phyloP scores from a whole-genome alignment of 177 flowering plant genomes.

The Telopea speciosissima region DNA sequence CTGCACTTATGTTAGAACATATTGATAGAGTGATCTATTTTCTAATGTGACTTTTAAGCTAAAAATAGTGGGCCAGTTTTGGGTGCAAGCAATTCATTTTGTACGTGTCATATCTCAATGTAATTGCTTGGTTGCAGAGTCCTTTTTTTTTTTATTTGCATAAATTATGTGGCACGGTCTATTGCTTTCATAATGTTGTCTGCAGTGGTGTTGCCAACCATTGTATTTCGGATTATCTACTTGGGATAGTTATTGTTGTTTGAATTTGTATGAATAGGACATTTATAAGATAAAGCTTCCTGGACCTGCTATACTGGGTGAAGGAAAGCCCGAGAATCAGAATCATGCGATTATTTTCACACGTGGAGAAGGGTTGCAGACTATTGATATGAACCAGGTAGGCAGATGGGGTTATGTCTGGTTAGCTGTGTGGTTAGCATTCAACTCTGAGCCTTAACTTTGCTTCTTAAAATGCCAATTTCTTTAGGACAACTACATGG shows the following conservation, averaged over 20 bases:
- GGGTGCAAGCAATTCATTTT: too few species aligned
- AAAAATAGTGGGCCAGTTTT: too few species aligned
- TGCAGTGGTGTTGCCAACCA: background rate
- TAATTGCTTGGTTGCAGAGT: too few species aligned
- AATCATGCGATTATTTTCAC: slow-evolving; percentile 97
- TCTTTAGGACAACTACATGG: slow-evolving; percentile 95
- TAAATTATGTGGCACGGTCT: too few species aligned
- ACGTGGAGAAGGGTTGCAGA: slow-evolving; percentile 96
- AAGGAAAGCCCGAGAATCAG: slow-evolving; percentile 99
- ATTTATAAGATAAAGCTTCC: slow-evolving; percentile 92
- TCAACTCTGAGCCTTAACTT: background rate
- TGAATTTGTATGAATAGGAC: slow-evolving; percentile 34
- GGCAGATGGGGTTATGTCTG: background rate
- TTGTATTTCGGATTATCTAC: background rate
- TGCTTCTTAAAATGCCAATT: slow-evolving; percentile 2
- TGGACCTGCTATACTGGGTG: slow-evolving; percentile 91
- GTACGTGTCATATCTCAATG: too few species aligned
- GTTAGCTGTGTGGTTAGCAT: background rate
- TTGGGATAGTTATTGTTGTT: background rate
- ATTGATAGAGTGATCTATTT: too few species aligned
- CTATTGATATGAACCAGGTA: slow-evolving; percentile 99
- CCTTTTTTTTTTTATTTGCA: too few species aligned
- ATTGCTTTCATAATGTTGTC: too few species aligned
- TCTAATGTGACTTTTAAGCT: too few species aligned
- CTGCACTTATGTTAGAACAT: too few species aligned